Base-by-base conservation (phyloP, 2,329 filamentous ascomycete species). In the Botrytis cinerea region DNA sequence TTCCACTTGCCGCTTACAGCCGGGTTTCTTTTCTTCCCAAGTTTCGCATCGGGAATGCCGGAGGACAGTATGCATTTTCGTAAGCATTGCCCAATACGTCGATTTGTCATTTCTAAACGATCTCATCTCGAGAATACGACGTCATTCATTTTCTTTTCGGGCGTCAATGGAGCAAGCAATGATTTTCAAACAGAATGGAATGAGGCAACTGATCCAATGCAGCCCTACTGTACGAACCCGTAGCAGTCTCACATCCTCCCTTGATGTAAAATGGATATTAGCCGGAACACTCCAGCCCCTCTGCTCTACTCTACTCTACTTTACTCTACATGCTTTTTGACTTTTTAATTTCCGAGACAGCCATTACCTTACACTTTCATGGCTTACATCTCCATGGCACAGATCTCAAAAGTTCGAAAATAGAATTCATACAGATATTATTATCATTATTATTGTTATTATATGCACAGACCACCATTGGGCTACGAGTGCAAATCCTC, bases 351-450 rank as follows among this genome's bases (percentile, higher is more conserved):
- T 28, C 64, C 32, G 46, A 67, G 32, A 67, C 64, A 67, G 22
- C 22, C 46, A 67, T 25, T 22, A 18, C 61, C 61, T 64, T 64
- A 46, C n/a, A 28, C 18, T n/a, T 51, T n/a, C 48, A 51, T n/a
- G 48, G 48, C 48, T 51, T 28, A 54, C 51, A 57, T 68, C n/a
- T n/a, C 48, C 25, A 54, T 57, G 46, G n/a, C 38, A 35, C 18
- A 70, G n/a, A 45, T 70, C 40, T 60, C 48, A 61, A 70, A 59
- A 25, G 43, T 40, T 72, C 46, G 46, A 72, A 48, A 67, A 72
- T 57, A 67, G 60, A 66, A 71, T n/a, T 43, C 45, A 64, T 45
- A 71, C 8, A 71, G 35, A 54, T 25, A 51, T n/a, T 51, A 51
- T 54, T 38, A n/a, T 54, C 6, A n/a, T 38, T 38, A 38, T 38